Percentiles rank a stretch among this genome's conserved stretches.
phyloP scores from a whole-genome alignment of 2,329 filamentous ascomycete genomes.

The Pseudovirgaria hyperparasitica region DNA sequence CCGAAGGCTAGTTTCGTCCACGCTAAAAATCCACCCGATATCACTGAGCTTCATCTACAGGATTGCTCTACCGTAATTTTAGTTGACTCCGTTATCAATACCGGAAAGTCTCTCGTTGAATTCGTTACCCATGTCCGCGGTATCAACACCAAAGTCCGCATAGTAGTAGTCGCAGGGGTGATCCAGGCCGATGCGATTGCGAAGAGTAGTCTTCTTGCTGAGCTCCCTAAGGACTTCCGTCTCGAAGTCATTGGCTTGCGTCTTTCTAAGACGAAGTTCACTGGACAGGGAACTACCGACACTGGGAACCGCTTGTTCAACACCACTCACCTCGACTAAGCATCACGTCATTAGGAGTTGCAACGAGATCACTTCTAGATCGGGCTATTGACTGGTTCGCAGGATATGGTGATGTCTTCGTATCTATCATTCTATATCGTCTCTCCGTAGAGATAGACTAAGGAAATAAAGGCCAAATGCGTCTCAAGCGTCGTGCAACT shows the following conservation, averaged over 20 bases:
- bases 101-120: constrained; percentile 35
- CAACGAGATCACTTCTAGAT: no score
- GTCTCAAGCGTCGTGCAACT: constrained; percentile 15
- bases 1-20: constrained; percentile 41
- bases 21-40: constrained; percentile 25
- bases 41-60: constrained; percentile 31
- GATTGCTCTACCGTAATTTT: constrained; percentile 33
- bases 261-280: constrained; percentile 44
- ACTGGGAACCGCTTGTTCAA: constrained; percentile 50
- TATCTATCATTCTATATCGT: no score
- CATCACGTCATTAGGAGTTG: no score
- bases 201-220: constrained; percentile 6
- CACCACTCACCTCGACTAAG: constrained; percentile 40
- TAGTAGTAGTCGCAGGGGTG: constrained; percentile 44
- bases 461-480: constrained; percentile 26
- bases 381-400: no score
- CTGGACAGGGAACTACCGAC: constrained; percentile 39
- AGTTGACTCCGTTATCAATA: constrained; percentile 51
- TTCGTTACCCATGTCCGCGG: constrained; percentile 37
- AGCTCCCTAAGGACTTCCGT: constrained; percentile 7
- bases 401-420: no score
- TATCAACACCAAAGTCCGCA: constrained; percentile 26
- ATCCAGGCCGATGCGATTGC: constrained; percentile 30
- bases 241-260: constrained; percentile 40
- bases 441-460: no score